phyloP scores from a whole-genome alignment of 495 filamentous ascomycete genomes.

The Penicillium arizonense region DNA sequence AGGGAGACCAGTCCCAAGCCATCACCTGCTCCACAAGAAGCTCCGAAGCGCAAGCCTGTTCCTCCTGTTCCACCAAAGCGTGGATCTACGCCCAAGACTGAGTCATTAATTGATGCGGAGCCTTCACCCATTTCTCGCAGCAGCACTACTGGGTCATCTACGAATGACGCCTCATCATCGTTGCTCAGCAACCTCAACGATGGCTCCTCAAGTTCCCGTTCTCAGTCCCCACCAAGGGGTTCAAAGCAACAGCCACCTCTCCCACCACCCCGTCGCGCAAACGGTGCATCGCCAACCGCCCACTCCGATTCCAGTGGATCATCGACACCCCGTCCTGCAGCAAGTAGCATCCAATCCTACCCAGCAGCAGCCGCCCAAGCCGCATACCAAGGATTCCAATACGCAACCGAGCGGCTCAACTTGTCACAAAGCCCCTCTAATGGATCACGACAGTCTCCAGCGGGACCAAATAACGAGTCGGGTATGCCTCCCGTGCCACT shows the following conservation, averaged over 20 bases:
- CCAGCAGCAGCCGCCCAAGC: constrained; percentile 30
- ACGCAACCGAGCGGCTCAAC: constrained; percentile 34
- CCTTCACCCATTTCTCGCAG: constrained; percentile 14
- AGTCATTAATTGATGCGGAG: constrained; percentile 15
- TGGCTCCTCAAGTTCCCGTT: not conserved
- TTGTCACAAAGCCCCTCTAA: constrained; percentile 17
- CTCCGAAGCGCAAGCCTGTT: constrained; percentile 40
- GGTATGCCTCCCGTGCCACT: constrained; percentile 26
- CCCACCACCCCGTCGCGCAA: constrained; percentile 38
- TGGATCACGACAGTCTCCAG: constrained; percentile 20
- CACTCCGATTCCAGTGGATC: constrained; percentile 10
- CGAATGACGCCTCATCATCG: constrained; percentile 4
- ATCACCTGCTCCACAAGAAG: constrained; percentile 10
- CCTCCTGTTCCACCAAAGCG: constrained; percentile 46
- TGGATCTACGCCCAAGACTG: constrained; percentile 21
- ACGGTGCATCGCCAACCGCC: constrained; percentile 23
- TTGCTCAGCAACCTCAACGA: not conserved
- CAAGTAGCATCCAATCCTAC: constrained; percentile 27
- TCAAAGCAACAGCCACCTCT: constrained; percentile 29
- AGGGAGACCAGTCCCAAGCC: not conserved
- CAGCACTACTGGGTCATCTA: constrained; percentile 7
- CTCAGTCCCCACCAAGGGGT: constrained; percentile 3
- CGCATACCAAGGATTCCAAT: constrained; percentile 32
- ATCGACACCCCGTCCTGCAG: constrained; percentile 15
- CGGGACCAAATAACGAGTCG: constrained; percentile 14